A percentile compares a stretch with the other conserved stretches of the same genome.
Conservation (phyloP, 257 asterid genomes). For the Capsicum rhomboideum region DNA sequence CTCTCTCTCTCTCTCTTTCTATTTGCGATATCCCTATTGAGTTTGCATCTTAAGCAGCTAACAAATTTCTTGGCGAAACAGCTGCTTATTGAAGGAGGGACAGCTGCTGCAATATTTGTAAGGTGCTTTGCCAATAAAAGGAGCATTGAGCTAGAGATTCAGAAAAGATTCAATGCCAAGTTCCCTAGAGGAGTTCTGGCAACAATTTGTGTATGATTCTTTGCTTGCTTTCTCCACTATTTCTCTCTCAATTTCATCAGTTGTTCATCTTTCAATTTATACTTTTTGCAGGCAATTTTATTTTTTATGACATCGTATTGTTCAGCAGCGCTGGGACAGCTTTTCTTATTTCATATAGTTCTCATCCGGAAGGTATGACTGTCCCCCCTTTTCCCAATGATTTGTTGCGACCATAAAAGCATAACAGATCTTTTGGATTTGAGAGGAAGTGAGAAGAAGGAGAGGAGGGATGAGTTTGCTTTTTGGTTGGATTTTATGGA, state of each 20-base stretch:
- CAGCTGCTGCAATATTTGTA: constrained; percentile 73
- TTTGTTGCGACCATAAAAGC: background rate
- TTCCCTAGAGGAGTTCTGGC: constrained; percentile 87
- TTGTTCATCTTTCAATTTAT: background rate
- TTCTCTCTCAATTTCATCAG: background rate
- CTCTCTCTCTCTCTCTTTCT: background rate
- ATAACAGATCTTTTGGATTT: background rate
- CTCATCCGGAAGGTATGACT: constrained; percentile 81
- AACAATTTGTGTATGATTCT: constrained; percentile 54
- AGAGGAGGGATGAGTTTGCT: background rate
- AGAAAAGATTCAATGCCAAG: constrained; percentile 34
- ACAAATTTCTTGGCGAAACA: constrained; percentile 28
- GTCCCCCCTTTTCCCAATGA: background rate
- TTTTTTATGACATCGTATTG: constrained; percentile 54
- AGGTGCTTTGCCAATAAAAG: constrained; percentile 79
- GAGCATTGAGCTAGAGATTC: constrained; percentile 57
- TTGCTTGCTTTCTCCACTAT: background rate
- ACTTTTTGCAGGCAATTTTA: constrained; percentile 47
- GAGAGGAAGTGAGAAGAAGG: background rate
- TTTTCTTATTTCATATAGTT: constrained; percentile 80
- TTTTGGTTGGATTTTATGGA: background rate
- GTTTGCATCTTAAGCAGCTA: constrained; percentile 1
- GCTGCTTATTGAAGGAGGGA: constrained; percentile 85
- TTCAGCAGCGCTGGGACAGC: constrained; percentile 89
- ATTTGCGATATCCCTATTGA: background rate